phyloP scores from a whole-genome alignment of 1,284 basidiomycete species.

The Ustilago trichophora region DNA sequence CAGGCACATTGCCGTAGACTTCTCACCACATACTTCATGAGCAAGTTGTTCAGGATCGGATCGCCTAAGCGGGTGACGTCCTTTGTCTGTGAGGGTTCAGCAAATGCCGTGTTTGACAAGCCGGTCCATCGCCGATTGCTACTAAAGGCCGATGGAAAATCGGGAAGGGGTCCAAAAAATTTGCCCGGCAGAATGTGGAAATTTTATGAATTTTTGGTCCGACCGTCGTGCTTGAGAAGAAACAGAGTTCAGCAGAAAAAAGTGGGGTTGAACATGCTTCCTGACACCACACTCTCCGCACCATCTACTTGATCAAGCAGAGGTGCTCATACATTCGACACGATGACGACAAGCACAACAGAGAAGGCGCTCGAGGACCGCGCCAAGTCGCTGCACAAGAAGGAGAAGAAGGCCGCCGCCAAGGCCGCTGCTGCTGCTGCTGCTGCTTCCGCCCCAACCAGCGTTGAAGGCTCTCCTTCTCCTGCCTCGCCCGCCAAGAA shows the following conservation, averaged over 20 bases:
- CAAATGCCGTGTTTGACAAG: slow-evolving; percentile 16
- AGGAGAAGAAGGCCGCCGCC: slow-evolving; percentile 63
- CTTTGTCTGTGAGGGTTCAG: no score
- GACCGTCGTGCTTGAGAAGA: slow-evolving; percentile 1
- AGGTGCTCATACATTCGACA: slow-evolving; percentile 3
- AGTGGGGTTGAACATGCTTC: not conserved
- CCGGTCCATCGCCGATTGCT: slow-evolving; percentile 18
- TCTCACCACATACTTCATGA: no score
- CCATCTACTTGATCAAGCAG: not conserved
- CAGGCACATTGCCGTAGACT: no score
- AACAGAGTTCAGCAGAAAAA: not conserved
- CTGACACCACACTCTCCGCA: slow-evolving; percentile 1
- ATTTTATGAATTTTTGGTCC: slow-evolving; percentile 1
- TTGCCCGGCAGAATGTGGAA: slow-evolving; percentile 6
- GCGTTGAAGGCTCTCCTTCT: slow-evolving; percentile 25
- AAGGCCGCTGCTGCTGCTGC: slow-evolving; percentile 30
- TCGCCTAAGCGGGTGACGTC: slow-evolving; percentile 43
- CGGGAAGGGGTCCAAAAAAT: slow-evolving; percentile 33
- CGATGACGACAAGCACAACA: slow-evolving; percentile 29
- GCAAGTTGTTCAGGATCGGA: slow-evolving; percentile 20
- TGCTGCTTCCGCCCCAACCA: no score
- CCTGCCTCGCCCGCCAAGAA: slow-evolving; percentile 37
- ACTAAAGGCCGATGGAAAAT: no score
- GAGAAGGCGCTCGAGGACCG: slow-evolving; percentile 49
- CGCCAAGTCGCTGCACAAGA: slow-evolving; percentile 54